A percentile compares a stretch with the other conserved stretches of the same genome.
Conservation (phyloP, 1,139 yeast genomes). For the Yamadazyma atlantica region DNA sequence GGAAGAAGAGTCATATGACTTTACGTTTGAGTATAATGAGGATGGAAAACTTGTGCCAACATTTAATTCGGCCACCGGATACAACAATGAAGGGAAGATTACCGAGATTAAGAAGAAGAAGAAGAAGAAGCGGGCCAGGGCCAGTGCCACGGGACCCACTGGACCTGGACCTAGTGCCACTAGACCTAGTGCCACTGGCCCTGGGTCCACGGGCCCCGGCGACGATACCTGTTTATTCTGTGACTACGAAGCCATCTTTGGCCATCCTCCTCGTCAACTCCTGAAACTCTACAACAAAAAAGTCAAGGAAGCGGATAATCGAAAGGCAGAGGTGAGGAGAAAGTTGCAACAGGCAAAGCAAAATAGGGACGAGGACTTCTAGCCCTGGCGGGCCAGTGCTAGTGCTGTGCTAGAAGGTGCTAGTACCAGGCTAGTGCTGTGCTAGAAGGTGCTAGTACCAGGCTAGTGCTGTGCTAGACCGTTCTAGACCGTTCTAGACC, state of each 20-base stretch:
- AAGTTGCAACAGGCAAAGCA: slow-evolving; percentile 26
- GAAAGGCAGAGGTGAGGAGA: slow-evolving; percentile 32
- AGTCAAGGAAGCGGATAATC: slow-evolving; percentile 31
- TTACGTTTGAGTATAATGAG: slow-evolving; percentile 44
- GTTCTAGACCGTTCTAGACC: too few relatives aligned
- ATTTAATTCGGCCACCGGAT: slow-evolving; percentile 40
- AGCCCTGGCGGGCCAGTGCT: too few relatives aligned
- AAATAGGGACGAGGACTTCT: too few relatives aligned
- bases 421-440: too few relatives aligned
- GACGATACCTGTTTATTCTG: slow-evolving; percentile 16
- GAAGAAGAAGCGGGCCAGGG: slow-evolving; percentile 8
- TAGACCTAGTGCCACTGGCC: too few relatives aligned
- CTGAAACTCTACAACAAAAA: slow-evolving; percentile 28
- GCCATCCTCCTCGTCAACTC: slow-evolving; percentile 24
- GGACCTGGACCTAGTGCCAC: too few relatives aligned
- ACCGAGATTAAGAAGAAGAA: slow-evolving; percentile 13
- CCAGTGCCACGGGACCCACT: too few relatives aligned
- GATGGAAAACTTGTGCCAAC: slow-evolving; percentile 46
- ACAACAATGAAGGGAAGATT: slow-evolving; percentile 20
- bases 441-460: too few relatives aligned
- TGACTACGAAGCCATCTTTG: slow-evolving; percentile 18
- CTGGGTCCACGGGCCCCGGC: too few relatives aligned
- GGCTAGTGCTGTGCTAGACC: too few relatives aligned
- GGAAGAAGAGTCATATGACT: slow-evolving; percentile 42
- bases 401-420: too few relatives aligned